Evolutionary conservation across 768 basidiomycete genomes (phyloP).

Genomic region (Kondoa malvinella): DNA sequence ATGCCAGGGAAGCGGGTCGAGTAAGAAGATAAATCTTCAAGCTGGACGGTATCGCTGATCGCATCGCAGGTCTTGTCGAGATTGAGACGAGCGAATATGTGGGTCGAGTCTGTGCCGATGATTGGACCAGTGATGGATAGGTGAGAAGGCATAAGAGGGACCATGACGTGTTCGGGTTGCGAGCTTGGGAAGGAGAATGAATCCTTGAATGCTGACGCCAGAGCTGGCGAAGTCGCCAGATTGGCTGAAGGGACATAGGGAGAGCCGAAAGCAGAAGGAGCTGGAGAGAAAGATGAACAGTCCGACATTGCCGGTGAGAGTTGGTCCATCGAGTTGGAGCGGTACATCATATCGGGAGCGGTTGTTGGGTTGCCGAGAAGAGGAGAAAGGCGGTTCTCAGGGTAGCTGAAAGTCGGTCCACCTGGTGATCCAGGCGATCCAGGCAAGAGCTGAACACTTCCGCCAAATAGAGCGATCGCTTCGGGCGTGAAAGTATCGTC

Average conservation of each 20-base stretch:
- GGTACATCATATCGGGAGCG: not conserved
- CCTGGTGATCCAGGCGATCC: slow-evolving; percentile 6
- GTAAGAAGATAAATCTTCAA: slow-evolving; percentile 22
- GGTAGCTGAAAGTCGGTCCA: not conserved
- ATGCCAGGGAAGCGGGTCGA: slow-evolving; percentile 17
- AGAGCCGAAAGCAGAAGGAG: slow-evolving; percentile 15
- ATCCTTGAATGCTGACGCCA: slow-evolving; percentile 16
- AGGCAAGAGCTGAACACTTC: slow-evolving; percentile 1
- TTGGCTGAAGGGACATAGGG: slow-evolving; percentile 10
- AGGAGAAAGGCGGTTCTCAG: not conserved
- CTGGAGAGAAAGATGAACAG: slow-evolving; percentile 13
- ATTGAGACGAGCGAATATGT: slow-evolving; percentile 13
- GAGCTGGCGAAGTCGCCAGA: not conserved
- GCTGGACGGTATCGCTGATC: slow-evolving; percentile 2
- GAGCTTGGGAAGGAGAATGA: slow-evolving; percentile 12
- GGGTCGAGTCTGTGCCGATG: not conserved
- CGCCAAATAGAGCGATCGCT: slow-evolving; percentile 21
- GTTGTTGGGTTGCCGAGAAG: not conserved
- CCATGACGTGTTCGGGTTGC: not conserved
- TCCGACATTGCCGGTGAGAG: not conserved
- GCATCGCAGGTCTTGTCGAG: slow-evolving; percentile 1
- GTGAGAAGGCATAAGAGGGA: slow-evolving; percentile 17
- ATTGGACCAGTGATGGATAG: slow-evolving; percentile 7
- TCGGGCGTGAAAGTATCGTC: slow-evolving; percentile 22
- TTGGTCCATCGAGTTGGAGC: not conserved